A percentile compares a stretch with the other conserved stretches of the same genome.
Conservation (phyloP, 768 basidiomycete genomes). For the Boletus vinaceobasis region DNA sequence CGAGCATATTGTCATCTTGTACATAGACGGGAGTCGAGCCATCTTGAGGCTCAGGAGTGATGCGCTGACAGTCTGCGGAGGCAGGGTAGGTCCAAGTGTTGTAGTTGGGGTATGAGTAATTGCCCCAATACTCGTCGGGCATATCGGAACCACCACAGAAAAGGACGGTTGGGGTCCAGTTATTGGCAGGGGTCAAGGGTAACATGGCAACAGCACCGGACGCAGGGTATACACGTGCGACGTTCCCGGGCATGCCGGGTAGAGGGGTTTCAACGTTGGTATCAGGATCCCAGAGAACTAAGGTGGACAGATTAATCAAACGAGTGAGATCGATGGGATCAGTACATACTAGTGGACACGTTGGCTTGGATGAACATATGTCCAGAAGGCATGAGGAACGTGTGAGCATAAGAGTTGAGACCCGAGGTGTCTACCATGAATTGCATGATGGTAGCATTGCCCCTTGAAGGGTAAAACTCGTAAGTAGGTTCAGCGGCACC, state of each 20-base stretch:
- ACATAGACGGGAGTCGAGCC: constrained; percentile 58
- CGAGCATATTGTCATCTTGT: constrained; percentile 73
- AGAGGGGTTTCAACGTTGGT: constrained; percentile 58
- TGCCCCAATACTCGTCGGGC: constrained; percentile 70
- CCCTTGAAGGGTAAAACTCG: constrained; percentile 75
- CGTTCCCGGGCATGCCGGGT: constrained; percentile 67
- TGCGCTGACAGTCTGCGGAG: constrained; percentile 70
- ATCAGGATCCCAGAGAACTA: constrained; percentile 52
- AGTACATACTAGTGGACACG: constrained; percentile 33
- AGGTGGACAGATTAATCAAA: background rate
- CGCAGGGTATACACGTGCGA: constrained; percentile 87
- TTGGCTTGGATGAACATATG: constrained; percentile 83
- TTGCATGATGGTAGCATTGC: constrained; percentile 50
- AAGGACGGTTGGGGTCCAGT: constrained; percentile 78
- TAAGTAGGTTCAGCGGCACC: constrained; percentile 77
- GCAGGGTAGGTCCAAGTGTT: constrained; percentile 75
- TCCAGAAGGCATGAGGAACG: constrained; percentile 72
- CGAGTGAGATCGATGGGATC: background rate
- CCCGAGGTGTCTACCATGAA: constrained; percentile 74
- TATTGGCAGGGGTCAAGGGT: constrained; percentile 85
- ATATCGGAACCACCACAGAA: constrained; percentile 92
- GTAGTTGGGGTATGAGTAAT: constrained; percentile 68
- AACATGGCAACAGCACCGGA: constrained; percentile 89
- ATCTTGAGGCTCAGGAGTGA: constrained; percentile 81
- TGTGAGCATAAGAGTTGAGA: constrained; percentile 72